Evolutionary conservation across 768 basidiomycete genomes (phyloP).

Genomic region (Amanita thiersii): DNA sequence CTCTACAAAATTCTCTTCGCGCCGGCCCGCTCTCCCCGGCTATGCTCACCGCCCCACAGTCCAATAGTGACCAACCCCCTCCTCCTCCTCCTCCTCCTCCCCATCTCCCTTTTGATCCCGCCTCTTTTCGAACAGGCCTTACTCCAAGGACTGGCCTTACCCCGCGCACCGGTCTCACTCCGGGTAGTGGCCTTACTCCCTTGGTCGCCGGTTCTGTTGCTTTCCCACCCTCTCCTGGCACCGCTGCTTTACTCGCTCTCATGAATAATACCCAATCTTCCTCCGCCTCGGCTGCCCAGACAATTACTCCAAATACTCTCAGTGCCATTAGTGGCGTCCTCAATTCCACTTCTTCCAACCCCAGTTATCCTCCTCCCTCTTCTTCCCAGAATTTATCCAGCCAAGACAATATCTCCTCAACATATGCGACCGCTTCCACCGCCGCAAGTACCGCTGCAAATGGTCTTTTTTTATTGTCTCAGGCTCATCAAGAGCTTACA

Average conservation of each 20-base stretch:
- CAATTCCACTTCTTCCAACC: slow-evolving; percentile 50
- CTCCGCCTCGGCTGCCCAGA: slow-evolving; percentile 28
- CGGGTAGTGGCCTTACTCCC: slow-evolving; percentile 69
- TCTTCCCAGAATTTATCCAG: slow-evolving; percentile 24
- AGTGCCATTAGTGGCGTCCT: slow-evolving; percentile 78
- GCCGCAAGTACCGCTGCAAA: slow-evolving; percentile 75
- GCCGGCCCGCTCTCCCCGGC: slow-evolving; percentile 93
- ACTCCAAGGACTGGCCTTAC: slow-evolving; percentile 85
- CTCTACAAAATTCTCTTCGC: slow-evolving; percentile 70
- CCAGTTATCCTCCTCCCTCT: slow-evolving; percentile 30
- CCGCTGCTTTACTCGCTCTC: slow-evolving; percentile 87
- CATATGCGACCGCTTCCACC: slow-evolving; percentile 37
- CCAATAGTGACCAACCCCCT: slow-evolving; percentile 30
- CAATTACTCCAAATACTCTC: slow-evolving; percentile 70
- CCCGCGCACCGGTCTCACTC: slow-evolving; percentile 77
- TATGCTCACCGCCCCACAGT: slow-evolving; percentile 87
- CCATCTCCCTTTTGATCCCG: slow-evolving; percentile 57
- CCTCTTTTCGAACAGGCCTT: slow-evolving; percentile 75
- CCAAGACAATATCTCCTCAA: slow-evolving; percentile 15
- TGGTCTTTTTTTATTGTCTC: slow-evolving; percentile 87
- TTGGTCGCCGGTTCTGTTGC: slow-evolving; percentile 65
- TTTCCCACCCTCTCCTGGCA: slow-evolving; percentile 84
- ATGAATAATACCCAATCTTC: slow-evolving; percentile 54
- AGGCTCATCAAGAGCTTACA: slow-evolving; percentile 93
- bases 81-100: slow-evolving; percentile 46